Conservation (phyloP, 345 rosid species). For the Syzygium jambos region DNA sequence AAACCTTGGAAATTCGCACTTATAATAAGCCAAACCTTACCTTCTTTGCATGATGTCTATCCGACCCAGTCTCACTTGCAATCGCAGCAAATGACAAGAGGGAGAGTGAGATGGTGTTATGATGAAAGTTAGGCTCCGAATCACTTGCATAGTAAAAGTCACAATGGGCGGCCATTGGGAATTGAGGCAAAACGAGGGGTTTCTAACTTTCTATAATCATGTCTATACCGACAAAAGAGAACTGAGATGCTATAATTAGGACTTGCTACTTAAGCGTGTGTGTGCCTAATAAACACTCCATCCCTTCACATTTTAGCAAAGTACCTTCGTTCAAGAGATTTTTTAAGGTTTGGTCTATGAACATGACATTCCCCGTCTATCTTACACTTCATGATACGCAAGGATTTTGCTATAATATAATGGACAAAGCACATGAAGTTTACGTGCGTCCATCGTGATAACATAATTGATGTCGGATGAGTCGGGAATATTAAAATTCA, state of each 20-base stretch:
- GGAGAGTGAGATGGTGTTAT: not conserved
- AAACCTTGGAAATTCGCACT: not conserved
- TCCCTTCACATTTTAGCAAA: not conserved
- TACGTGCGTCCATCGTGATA: accelerated
- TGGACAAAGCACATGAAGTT: not conserved
- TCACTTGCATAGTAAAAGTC: not conserved
- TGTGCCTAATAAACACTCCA: not conserved
- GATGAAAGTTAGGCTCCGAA: not conserved
- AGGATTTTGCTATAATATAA: not conserved
- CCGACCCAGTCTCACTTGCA: not conserved
- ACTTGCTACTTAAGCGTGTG: not conserved
- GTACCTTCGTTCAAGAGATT: not conserved
- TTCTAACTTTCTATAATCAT: not conserved
- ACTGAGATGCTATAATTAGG: not conserved
- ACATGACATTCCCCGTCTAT: accelerated
- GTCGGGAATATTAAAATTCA: not conserved
- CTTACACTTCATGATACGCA: not conserved
- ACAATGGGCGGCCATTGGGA: not conserved
- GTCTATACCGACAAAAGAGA: not conserved
- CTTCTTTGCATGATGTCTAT: not conserved
- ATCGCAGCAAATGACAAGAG: not conserved
- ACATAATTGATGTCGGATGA: not conserved
- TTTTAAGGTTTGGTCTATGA: not conserved
- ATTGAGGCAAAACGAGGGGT: not conserved
- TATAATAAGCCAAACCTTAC: not conserved